Evolutionary conservation across 768 basidiomycete species (phyloP), one percentile per base, ranked within the genome.

Genomic region (Lentinula guzmanii): DNA sequence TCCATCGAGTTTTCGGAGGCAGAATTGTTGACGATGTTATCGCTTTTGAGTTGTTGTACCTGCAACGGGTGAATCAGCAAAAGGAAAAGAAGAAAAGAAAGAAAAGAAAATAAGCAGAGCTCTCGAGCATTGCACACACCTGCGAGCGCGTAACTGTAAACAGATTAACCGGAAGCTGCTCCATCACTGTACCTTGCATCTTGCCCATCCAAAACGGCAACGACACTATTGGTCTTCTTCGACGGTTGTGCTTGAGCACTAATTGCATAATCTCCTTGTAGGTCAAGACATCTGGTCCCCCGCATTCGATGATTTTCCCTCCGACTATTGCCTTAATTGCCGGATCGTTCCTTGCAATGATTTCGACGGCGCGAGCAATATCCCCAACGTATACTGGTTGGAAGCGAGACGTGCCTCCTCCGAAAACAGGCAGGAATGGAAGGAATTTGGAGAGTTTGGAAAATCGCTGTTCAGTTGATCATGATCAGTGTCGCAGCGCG

Each of bases 321-420:
- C 62, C 79, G 74, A 67, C 81, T 73, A 48, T 74, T 72, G 71
- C 81, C 28, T 73, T 69, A 2, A 79, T 70, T 16, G 75, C 71
- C 2, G 71, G 54, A 61, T 84, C 78, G 16, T 75, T 68, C 58
- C 85, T 77, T 7, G 80, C 75, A 60, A 85, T 75, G 13, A 86
- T 76, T 67, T 87, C 87, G 3, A 91, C 80, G 5, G 81, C 77
- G 28, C 76, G 73, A 9, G 85, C 87, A 34, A 93, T 65, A 68
- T 93, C 89, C 0, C 81, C 86, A 1, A 84, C 88, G 67, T 84
- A 90, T 10, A 90, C 84, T 11, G 90, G 89, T 65, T 91, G 89
- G 67, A 91, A 91, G 28, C 73, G 77, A 5, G 86, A 75, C 9
- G 64, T 71, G 1, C 90, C 90, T n/a, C 86, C 86, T 8, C 82